Evolutionary conservation across 371 early-diverging fungal species (phyloP).

Genomic region (Rhizomucor miehei): DNA sequence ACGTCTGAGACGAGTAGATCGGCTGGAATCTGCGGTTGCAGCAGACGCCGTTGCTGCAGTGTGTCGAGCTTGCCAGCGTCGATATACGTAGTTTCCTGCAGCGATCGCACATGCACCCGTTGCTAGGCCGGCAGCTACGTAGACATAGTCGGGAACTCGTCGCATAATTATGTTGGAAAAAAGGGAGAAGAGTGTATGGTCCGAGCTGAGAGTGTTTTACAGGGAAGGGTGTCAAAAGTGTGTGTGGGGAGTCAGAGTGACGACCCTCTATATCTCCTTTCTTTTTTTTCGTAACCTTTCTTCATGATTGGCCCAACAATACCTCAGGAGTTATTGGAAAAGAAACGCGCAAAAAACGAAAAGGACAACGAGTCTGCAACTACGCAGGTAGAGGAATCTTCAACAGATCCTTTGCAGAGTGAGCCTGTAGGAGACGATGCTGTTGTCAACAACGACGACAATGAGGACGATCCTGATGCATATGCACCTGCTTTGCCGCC

Average conservation of each 20-base stretch:
- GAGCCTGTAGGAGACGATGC: too few relatives aligned
- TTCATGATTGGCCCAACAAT: constrained; percentile 29
- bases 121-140: constrained; percentile 11
- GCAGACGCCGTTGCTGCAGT: constrained; percentile 1
- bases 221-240: too few relatives aligned
- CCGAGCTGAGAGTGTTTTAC: too few relatives aligned
- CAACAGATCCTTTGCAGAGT: too few relatives aligned
- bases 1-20: constrained; percentile 25
- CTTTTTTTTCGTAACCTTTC: not conserved
- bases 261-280: not conserved
- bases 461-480: constrained; percentile 31
- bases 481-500: constrained; percentile 60
- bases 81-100: constrained; percentile 2
- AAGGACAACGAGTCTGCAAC: too few relatives aligned
- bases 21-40: not conserved
- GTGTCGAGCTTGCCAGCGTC: not conserved
- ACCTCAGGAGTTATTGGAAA: constrained; percentile 23
- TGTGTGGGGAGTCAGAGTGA: too few relatives aligned
- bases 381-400: too few relatives aligned
- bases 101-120: constrained; percentile 14
- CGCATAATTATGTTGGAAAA: not conserved
- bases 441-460: constrained; percentile 4
- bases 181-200: not conserved
- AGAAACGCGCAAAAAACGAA: constrained; percentile 17
- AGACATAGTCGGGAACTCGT: constrained; percentile 6